phyloP scores from a whole-genome alignment of 2,329 filamentous ascomycete genomes.

The Tolypocladium paradoxum region DNA sequence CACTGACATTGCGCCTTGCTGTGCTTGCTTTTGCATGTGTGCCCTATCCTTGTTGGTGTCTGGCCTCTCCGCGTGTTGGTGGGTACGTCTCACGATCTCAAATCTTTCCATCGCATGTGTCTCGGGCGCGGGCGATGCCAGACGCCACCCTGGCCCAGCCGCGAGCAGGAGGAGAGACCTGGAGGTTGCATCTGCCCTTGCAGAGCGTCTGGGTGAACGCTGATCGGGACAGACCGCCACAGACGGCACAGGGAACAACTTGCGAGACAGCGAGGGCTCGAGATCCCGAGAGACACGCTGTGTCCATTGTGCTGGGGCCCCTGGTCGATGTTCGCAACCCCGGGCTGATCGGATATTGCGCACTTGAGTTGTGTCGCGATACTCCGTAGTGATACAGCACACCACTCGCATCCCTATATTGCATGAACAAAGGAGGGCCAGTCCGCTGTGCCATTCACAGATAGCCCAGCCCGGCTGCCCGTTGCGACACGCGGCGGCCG shows the following conservation, averaged over 20 bases:
- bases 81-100: background rate
- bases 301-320: background rate
- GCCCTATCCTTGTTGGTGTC: background rate
- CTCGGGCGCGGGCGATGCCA: background rate
- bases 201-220: background rate
- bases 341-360: background rate
- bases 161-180: too few relatives aligned
- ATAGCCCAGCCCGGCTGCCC: too few relatives aligned
- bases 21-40: background rate
- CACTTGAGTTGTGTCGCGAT: too few relatives aligned
- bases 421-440: too few relatives aligned
- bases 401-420: too few relatives aligned
- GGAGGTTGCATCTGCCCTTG: background rate
- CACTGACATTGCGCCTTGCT: background rate
- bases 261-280: background rate
- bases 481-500: too few relatives aligned
- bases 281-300: background rate
- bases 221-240: too few relatives aligned
- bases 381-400: too few relatives aligned
- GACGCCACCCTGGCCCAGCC: background rate
- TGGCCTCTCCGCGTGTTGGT: background rate
- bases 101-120: background rate
- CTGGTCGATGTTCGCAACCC: background rate
- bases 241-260: background rate
- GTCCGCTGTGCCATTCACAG: too few relatives aligned